Percentiles rank a stretch among this genome's conserved stretches.
Conservation (phyloP, 352 stramenopile species). For the Phytophthora ohioensis region DNA sequence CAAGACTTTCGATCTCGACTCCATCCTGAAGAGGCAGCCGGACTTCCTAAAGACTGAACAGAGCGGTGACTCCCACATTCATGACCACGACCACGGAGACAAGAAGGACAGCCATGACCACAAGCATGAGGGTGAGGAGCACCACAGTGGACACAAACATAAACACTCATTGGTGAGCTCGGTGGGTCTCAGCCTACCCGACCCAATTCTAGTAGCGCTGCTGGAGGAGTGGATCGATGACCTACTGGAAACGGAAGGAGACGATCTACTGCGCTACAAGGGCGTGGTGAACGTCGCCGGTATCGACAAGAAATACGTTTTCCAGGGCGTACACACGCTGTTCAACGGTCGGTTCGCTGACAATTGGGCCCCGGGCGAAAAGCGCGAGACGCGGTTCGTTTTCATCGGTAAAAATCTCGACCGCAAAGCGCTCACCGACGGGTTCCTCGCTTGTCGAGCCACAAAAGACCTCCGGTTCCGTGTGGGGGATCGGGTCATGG, state of each 20-base stretch:
- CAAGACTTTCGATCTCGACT: slow-evolving; percentile 58
- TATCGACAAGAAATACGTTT: slow-evolving; percentile 94
- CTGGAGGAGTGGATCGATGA: slow-evolving; percentile 97
- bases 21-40: slow-evolving; percentile 57
- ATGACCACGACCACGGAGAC: slow-evolving; percentile 16
- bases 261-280: slow-evolving; percentile 95
- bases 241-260: slow-evolving; percentile 89
- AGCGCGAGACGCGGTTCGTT: slow-evolving; percentile 92
- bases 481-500: slow-evolving; percentile 53
- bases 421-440: slow-evolving; percentile 56
- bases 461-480: slow-evolving; percentile 46
- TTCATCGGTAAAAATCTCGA: slow-evolving; percentile 95
- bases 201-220: slow-evolving; percentile 87
- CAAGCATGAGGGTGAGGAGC: slow-evolving; percentile 19
- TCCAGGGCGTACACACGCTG: slow-evolving; percentile 97
- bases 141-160: slow-evolving; percentile 46
- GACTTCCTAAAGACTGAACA: slow-evolving; percentile 59
- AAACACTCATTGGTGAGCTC: slow-evolving; percentile 54
- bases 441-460: slow-evolving; percentile 55
- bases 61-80: slow-evolving; percentile 8
- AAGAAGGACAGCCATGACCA: slow-evolving; percentile 13
- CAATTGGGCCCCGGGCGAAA: slow-evolving; percentile 85
- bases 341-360: slow-evolving; percentile 92
- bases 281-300: slow-evolving; percentile 94
- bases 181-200: slow-evolving; percentile 45